Evolutionary conservation across 75 land plant genomes (phyloP).

Genomic region (Picea sitchensis): DNA sequence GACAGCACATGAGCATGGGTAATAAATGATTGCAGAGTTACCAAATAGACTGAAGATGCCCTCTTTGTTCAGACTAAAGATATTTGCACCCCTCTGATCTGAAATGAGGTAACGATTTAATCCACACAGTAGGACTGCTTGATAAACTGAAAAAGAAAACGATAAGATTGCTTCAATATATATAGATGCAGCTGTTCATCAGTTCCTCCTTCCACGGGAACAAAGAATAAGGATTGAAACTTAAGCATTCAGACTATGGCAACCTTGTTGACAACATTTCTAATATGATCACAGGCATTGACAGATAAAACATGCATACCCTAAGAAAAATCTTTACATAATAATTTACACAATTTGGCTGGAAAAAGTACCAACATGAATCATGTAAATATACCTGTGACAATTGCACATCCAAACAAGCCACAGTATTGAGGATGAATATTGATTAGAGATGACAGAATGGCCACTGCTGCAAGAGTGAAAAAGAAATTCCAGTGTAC

Average conservation of each 20-base stretch:
- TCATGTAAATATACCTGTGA: conserved; percentile 44
- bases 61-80: conserved; percentile 89
- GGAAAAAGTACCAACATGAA: not conserved
- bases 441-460: conserved; percentile 60
- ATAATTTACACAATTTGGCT: not conserved
- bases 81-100: conserved; percentile 48
- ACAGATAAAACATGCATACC: not conserved
- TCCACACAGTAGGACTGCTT: conserved; percentile 53
- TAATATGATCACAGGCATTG: not conserved
- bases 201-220: too few species aligned
- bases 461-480: conserved; percentile 86
- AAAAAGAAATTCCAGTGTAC: conserved; percentile 99
- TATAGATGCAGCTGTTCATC: not conserved
- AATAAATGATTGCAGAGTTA: conserved; percentile 19
- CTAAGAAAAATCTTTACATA: not conserved
- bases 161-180: not conserved
- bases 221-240: not conserved
- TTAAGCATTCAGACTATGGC: not conserved
- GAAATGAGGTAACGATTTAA: conserved; percentile 74
- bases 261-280: not conserved
- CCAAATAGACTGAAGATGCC: conserved; percentile 91
- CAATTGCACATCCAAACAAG: conserved; percentile 53
- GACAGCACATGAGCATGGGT: not conserved
- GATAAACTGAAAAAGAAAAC: conserved; percentile 55
- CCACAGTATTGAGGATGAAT: conserved; percentile 75